Base-by-base conservation (phyloP, 176 grass and related monocot genomes). In the Triticum urartu region DNA sequence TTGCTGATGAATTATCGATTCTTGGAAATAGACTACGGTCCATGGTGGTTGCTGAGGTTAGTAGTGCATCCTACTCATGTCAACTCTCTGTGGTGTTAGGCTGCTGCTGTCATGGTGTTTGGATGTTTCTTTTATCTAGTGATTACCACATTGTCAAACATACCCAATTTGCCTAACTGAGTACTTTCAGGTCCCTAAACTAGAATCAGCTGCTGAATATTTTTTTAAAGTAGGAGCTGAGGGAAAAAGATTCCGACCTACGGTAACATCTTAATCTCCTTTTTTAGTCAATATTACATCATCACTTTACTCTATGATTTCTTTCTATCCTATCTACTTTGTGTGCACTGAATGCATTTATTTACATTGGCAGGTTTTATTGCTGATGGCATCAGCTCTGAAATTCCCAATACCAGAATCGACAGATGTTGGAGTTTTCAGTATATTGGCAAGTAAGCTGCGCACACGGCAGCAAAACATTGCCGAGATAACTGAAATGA, bases 401-500 rank as follows among this genome's bases (percentile, higher is more conserved):
- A 96, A 86, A 90, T 91, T 95, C 65, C 92, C 97, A 18, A 43
- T 93, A 50, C 35, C 84, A 85, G 90, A 92, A 76, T 77, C 86
- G 54, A 18, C 86, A 83, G 86, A 91, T 43, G 81, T 65, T 6
- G 90, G 88, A 81, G 88, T 95, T 85, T 90, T 95, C 64, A 92
- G 69, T 82, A 88, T 85, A 45, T 81, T 95, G 80, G 86, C 90
- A 26, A 79, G 88, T 77, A 93, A 89, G 64, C 84, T 96, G 79
- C 91, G 94, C 35, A 77, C 92, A 34, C 83, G 92, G 20, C 97
- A 98, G 28, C 97, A 94, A 54, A 89, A 84, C 20, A 86, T 98
- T 77, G 97, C 97, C 2, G 94, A 94, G 91, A 98, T 98, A 82
- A 94, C 92, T 79, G 97, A 98, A 94, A 98, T 98, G 97, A 98